Evolutionary conservation across 768 basidiomycete species (phyloP).

Genomic region (Clathrus columnatus): DNA sequence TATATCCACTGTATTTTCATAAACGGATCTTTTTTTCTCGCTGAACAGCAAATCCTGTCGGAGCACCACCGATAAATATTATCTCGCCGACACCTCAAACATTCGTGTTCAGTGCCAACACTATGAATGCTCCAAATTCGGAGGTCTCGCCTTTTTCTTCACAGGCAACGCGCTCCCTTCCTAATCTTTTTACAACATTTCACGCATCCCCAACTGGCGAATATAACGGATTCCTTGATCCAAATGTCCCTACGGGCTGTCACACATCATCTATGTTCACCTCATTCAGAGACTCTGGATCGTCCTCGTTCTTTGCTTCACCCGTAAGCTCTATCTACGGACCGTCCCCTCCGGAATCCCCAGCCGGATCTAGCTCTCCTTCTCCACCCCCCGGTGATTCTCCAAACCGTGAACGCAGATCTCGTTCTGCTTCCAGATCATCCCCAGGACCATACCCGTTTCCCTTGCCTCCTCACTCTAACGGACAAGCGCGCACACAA

Average conservation of each 20-base stretch:
- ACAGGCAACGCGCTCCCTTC: conserved; percentile 10
- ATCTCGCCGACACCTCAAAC: conserved; percentile 10
- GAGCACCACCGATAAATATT: conserved; percentile 10
- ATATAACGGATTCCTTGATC: not conserved
- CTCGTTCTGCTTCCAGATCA: conserved; percentile 1
- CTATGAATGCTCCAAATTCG: conserved; percentile 1
- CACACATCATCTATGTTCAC: conserved; percentile 11
- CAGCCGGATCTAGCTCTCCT: conserved; percentile 1
- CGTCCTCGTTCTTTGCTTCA: conserved; percentile 7
- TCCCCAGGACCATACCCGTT: conserved; percentile 9
- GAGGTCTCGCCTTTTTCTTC: conserved; percentile 8
- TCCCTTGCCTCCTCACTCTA: conserved; percentile 7
- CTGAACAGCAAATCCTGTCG: not conserved
- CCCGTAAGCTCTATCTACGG: conserved; percentile 6
- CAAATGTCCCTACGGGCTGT: not conserved
- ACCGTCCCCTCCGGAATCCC: conserved; percentile 9
- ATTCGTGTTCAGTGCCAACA: conserved; percentile 4
- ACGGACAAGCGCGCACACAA: conserved; percentile 12
- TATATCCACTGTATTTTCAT: not conserved
- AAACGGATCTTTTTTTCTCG: not conserved
- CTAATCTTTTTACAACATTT: conserved; percentile 8
- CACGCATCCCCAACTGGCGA: conserved; percentile 4
- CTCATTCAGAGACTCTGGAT: conserved; percentile 1
- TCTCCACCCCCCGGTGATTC: conserved; percentile 2
- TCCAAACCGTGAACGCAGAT: not conserved